phyloP scores from a whole-genome alignment of 2,329 filamentous ascomycete species.

The Nigrospora osmanthi region DNA sequence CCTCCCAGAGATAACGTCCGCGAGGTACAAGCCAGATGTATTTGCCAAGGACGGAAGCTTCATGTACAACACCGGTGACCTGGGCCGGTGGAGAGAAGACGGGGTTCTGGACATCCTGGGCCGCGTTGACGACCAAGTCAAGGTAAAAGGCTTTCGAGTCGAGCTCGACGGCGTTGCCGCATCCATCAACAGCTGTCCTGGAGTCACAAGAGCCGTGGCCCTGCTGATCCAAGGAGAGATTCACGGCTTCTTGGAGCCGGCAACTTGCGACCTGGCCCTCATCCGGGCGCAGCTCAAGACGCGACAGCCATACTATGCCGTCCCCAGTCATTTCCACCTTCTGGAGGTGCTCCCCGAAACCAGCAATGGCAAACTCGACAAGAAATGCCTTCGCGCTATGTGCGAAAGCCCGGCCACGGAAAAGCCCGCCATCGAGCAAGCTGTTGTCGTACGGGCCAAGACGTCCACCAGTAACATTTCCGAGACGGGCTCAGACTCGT shows the following conservation, averaged over 20 bases:
- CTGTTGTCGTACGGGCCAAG: background rate
- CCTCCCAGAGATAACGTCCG: slow-evolving; percentile 39
- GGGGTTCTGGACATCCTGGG: slow-evolving; percentile 48
- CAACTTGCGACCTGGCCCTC: slow-evolving; percentile 8
- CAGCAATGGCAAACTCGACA: slow-evolving; percentile 49
- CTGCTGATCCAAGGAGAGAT: slow-evolving; percentile 4
- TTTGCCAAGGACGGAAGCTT: slow-evolving; percentile 40
- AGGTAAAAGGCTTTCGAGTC: slow-evolving; percentile 54
- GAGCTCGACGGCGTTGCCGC: slow-evolving; percentile 50
- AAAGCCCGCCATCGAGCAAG: slow-evolving; percentile 6
- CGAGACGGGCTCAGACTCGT: background rate
- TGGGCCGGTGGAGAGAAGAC: slow-evolving; percentile 44
- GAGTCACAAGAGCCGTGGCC: slow-evolving; percentile 1
- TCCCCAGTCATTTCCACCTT: slow-evolving; percentile 36
- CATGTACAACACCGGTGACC: slow-evolving; percentile 56
- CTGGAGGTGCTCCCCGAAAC: slow-evolving; percentile 40
- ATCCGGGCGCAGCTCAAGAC: slow-evolving; percentile 31
- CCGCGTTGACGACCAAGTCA: slow-evolving; percentile 53
- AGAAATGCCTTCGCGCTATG: slow-evolving; percentile 31
- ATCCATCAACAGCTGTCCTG: slow-evolving; percentile 35
- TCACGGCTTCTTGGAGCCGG: slow-evolving; percentile 5
- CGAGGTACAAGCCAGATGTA: slow-evolving; percentile 40
- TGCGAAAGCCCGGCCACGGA: slow-evolving; percentile 11
- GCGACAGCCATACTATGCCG: slow-evolving; percentile 46
- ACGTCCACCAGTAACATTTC: slow-evolving; percentile 2